A percentile compares a stretch with the other conserved stretches of the same genome.
These are phyloP conservation scores for Liriodendron chinense DNA, from an alignment of 164 flowering plant genomes.

Conservation along the genomic window DNA sequence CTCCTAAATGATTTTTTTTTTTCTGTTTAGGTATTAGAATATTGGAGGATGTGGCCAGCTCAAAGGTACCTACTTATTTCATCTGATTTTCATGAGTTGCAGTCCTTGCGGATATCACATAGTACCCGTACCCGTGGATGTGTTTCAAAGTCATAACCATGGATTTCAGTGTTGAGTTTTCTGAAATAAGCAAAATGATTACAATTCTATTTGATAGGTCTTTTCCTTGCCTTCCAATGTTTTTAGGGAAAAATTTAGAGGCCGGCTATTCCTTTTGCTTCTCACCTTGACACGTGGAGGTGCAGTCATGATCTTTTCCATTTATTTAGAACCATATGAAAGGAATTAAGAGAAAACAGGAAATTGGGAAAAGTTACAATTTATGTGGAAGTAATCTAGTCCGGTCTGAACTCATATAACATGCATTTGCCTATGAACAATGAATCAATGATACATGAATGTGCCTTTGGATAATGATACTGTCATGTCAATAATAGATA, in stretches of 20 bases:
- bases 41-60: constrained; percentile 74
- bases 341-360: background rate
- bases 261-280: background rate
- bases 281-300: background rate
- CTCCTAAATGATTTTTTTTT: constrained; percentile 5
- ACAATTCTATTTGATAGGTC: too few relatives aligned
- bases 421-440: background rate
- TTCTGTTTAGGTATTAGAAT: constrained; percentile 73
- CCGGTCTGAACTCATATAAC: background rate
- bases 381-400: background rate
- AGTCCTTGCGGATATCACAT: background rate
- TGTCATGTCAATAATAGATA: background rate
- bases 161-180: too few relatives aligned
- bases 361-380: background rate
- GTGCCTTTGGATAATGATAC: background rate
- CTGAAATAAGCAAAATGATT: too few relatives aligned
- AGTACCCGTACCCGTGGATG: too few relatives aligned
- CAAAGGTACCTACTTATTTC: constrained; percentile 47
- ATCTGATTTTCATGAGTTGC: background rate
- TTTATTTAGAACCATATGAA: background rate
- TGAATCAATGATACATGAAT: too few relatives aligned
- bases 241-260: background rate
- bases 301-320: background rate
- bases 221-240: background rate
- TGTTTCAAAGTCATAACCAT: too few relatives aligned